phyloP scores from a whole-genome alignment of 352 stramenopile genomes.

The Phytophthora kernoviae region DNA sequence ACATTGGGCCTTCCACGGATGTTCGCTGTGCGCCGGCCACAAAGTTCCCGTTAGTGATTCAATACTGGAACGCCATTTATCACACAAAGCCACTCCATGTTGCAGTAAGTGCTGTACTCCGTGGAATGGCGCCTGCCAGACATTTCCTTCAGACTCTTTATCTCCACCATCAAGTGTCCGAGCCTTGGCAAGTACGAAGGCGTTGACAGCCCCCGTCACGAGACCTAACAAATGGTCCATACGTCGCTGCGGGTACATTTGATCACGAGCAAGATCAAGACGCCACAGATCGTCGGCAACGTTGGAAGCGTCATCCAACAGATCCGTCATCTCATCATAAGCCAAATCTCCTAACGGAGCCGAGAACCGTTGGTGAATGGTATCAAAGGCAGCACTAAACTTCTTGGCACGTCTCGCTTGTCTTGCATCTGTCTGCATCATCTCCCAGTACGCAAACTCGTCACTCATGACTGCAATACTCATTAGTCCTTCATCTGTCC shows the following conservation, averaged over 20 bases:
- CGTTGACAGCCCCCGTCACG: conserved; percentile 77
- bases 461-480: conserved; percentile 85
- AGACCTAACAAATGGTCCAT: conserved; percentile 91
- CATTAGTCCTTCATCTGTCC: conserved; percentile 56
- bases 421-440: conserved; percentile 45
- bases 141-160: conserved; percentile 42
- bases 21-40: conserved; percentile 83
- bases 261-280: conserved; percentile 59
- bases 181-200: conserved; percentile 63
- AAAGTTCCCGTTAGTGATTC: conserved; percentile 81
- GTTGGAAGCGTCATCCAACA: conserved; percentile 87
- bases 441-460: conserved; percentile 90
- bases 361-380: conserved; percentile 79
- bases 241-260: conserved; percentile 81
- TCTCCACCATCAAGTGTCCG: conserved; percentile 22
- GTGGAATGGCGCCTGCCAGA: conserved; percentile 77
- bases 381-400: conserved; percentile 82
- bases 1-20: conserved; percentile 59
- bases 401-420: conserved; percentile 75
- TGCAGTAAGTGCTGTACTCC: conserved; percentile 63
- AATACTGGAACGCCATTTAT: conserved; percentile 78
- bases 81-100: conserved; percentile 71
- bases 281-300: conserved; percentile 91
- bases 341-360: conserved; percentile 55
- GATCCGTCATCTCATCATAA: conserved; percentile 82